Conservation (phyloP, 2,329 filamentous ascomycete genomes). For the Grosmannia penicillata region DNA sequence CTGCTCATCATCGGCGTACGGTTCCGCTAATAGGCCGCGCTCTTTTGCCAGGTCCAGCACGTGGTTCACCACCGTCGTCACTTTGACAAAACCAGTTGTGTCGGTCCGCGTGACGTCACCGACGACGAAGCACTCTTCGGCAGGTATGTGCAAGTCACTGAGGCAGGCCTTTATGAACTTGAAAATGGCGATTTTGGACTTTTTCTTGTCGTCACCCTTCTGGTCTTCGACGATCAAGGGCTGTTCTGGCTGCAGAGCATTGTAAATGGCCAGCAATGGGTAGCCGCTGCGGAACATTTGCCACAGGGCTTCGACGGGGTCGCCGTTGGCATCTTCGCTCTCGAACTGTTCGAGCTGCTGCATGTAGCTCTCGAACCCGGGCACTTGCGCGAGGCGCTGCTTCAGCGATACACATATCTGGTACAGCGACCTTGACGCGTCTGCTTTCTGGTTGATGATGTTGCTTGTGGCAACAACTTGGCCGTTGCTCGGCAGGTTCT, state of each 20-base stretch:
- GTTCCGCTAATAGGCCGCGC: slow-evolving; percentile 54
- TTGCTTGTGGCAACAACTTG: slow-evolving; percentile 69
- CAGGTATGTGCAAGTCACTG: slow-evolving; percentile 62
- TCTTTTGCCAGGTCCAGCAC: slow-evolving; percentile 78
- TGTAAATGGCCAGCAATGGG: slow-evolving; percentile 80
- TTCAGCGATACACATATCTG: slow-evolving; percentile 85
- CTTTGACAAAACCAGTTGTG: slow-evolving; percentile 95
- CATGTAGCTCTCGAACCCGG: slow-evolving; percentile 64
- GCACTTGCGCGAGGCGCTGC: slow-evolving; percentile 67
- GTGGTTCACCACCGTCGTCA: slow-evolving; percentile 81
- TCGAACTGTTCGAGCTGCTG: slow-evolving; percentile 55
- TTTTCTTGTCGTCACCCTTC: slow-evolving; percentile 49
- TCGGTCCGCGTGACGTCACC: slow-evolving; percentile 85
- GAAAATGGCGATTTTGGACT: slow-evolving; percentile 76
- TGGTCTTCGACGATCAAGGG: slow-evolving; percentile 53
- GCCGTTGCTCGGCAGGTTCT: slow-evolving; percentile 31
- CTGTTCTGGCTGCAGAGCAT: slow-evolving; percentile 58
- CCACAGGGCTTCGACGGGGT: slow-evolving; percentile 87
- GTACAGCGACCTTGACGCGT: slow-evolving; percentile 82
- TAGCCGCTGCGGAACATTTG: slow-evolving; percentile 69
- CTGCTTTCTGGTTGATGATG: slow-evolving; percentile 94
- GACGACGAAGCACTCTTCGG: slow-evolving; percentile 80
- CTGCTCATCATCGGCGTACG: slow-evolving; percentile 39
- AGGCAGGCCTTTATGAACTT: slow-evolving; percentile 86
- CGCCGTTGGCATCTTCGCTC: slow-evolving; percentile 45